phyloP scores from a whole-genome alignment of 164 flowering plant genomes.

The Cinnamomum chago region DNA sequence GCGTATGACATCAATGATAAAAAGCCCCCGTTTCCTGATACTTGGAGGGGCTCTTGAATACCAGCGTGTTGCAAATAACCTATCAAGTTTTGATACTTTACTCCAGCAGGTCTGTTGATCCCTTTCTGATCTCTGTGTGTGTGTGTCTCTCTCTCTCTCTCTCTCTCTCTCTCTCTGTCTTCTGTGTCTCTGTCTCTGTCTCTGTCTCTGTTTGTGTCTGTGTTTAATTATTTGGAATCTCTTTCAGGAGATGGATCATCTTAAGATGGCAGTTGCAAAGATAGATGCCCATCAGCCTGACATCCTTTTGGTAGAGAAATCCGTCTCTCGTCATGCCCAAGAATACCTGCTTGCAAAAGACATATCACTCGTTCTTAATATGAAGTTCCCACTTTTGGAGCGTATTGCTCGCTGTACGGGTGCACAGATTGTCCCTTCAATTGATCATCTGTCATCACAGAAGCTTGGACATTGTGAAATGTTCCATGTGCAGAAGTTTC shows the following conservation, averaged over 20 bases:
- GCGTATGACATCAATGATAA: slow-evolving; percentile 76
- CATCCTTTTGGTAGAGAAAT: slow-evolving; percentile 90
- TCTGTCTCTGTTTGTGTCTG: background rate
- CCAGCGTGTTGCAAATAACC: slow-evolving; percentile 77
- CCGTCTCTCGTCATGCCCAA: slow-evolving; percentile 91
- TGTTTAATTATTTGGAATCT: slow-evolving; percentile 7
- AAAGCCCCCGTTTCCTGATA: slow-evolving; percentile 70
- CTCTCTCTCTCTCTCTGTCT: background rate
- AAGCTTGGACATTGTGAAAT: slow-evolving; percentile 77
- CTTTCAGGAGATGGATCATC: slow-evolving; percentile 86
- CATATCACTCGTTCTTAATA: slow-evolving; percentile 87
- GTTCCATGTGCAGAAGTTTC: slow-evolving; percentile 71
- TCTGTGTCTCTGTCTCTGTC: too few relatives aligned
- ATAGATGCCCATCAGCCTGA: slow-evolving; percentile 79
- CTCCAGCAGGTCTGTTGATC: slow-evolving; percentile 69
- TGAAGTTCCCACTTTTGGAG: slow-evolving; percentile 86
- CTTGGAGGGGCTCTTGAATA: slow-evolving; percentile 97
- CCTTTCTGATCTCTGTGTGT: background rate
- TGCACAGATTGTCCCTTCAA: slow-evolving; percentile 85
- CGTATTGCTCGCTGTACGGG: slow-evolving; percentile 96
- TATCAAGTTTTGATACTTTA: slow-evolving; percentile 88
- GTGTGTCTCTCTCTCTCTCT: too few relatives aligned
- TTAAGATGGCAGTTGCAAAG: slow-evolving; percentile 96
- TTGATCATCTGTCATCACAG: slow-evolving; percentile 75
- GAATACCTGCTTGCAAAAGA: slow-evolving; percentile 88